Conservation (phyloP, 1,139 yeast species). For the Yamadazyma atmosphaerica region DNA sequence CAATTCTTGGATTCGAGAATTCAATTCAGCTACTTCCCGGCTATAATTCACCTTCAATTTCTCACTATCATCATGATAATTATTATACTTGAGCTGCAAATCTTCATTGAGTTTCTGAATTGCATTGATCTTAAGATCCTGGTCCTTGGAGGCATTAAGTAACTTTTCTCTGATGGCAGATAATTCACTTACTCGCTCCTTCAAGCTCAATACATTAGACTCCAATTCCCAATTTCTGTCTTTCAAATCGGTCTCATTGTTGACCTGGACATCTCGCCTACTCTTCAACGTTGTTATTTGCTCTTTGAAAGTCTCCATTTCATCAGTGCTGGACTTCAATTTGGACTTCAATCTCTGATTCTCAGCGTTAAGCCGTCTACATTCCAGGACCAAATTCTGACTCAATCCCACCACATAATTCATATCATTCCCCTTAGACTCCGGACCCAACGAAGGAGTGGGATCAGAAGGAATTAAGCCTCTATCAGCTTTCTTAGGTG, state of each 20-base stretch:
- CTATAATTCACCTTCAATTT: conserved; percentile 33
- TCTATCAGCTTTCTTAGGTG: conserved; percentile 5
- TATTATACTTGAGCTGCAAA: conserved; percentile 39
- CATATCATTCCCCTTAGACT: conserved; percentile 61
- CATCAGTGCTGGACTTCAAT: conserved; percentile 44
- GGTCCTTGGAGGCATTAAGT: conserved; percentile 27
- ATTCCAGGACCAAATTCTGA: conserved; percentile 74
- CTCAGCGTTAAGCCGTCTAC: conserved; percentile 74
- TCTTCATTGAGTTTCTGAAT: conserved; percentile 52
- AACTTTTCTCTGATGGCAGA: conserved; percentile 32
- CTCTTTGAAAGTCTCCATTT: conserved; percentile 35
- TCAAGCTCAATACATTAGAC: conserved; percentile 50
- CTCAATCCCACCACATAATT: conserved; percentile 82
- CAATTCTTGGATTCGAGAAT: conserved; percentile 50
- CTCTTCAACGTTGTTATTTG: conserved; percentile 36
- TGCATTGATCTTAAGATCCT: conserved; percentile 30
- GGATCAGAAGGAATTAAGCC: conserved; percentile 1
- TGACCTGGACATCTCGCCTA: conserved; percentile 31
- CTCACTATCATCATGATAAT: conserved; percentile 35
- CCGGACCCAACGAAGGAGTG: conserved; percentile 42
- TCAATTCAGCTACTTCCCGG: conserved; percentile 47
- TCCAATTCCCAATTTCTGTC: conserved; percentile 84
- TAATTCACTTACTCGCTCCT: conserved; percentile 41
- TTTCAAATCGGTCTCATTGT: conserved; percentile 50
- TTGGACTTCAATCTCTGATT: conserved; percentile 52